These are phyloP conservation scores for Fusarium bactridioides DNA, from an alignment of 2,329 filamentous ascomycete species.

Conservation along the genomic window DNA sequence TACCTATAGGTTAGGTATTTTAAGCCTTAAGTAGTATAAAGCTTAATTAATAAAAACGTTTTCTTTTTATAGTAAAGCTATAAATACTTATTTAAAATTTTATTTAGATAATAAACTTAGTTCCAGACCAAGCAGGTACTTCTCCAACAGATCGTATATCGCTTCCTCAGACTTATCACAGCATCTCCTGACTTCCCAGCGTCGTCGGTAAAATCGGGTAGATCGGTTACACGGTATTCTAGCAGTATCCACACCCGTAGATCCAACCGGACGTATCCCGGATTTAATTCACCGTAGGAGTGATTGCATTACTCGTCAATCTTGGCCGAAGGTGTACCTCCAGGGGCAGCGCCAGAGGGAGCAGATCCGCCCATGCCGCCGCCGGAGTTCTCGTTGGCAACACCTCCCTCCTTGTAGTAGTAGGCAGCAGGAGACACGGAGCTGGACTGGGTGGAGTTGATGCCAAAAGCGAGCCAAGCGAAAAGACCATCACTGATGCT, in stretches of 20 bases:
- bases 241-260: not conserved
- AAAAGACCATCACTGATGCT: slow-evolving; percentile 59
- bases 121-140: not conserved
- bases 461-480: slow-evolving; percentile 62
- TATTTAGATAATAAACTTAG: not conserved
- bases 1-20: no score
- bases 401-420: slow-evolving; percentile 34
- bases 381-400: slow-evolving; percentile 31
- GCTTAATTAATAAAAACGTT: not conserved
- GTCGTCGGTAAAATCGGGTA: not conserved
- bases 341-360: slow-evolving; percentile 8
- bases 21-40: no score
- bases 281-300: not conserved
- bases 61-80: not conserved
- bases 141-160: not conserved
- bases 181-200: not conserved
- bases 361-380: slow-evolving; percentile 11
- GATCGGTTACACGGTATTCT: not conserved
- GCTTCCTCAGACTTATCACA: not conserved
- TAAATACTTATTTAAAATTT: not conserved
- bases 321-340: not conserved
- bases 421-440: slow-evolving; percentile 28
- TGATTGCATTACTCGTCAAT: not conserved
- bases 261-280: not conserved
- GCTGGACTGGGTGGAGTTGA: slow-evolving; percentile 48